phyloP scores from a whole-genome alignment of 164 flowering plant species.

The Annona squamosa region DNA sequence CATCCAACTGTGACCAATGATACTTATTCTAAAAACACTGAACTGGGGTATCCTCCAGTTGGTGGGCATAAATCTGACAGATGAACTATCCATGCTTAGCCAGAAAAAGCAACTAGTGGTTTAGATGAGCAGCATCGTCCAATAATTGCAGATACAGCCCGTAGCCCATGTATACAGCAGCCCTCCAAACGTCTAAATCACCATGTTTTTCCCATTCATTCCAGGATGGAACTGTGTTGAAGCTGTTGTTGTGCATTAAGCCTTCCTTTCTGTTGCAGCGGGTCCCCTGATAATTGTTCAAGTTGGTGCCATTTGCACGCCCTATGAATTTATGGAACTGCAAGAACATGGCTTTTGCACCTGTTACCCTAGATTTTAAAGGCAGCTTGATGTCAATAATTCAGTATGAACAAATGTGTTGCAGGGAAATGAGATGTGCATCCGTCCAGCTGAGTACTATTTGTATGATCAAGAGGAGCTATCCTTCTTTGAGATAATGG shows the following conservation, averaged over 20 bases:
- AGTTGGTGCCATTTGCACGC: too few relatives aligned
- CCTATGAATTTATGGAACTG: too few relatives aligned
- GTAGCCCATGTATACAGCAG: background rate
- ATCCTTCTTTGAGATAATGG: slow-evolving; percentile 67
- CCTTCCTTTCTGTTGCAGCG: background rate
- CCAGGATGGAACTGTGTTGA: background rate
- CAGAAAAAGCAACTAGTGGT: background rate
- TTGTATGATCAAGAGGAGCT: slow-evolving; percentile 80
- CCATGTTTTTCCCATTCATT: background rate
- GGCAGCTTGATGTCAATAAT: background rate
- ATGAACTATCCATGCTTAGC: background rate
- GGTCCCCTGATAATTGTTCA: too few relatives aligned
- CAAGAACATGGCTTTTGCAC: too few relatives aligned
- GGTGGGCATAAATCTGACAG: background rate
- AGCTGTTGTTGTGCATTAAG: background rate
- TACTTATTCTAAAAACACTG: too few relatives aligned
- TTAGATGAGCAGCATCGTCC: background rate
- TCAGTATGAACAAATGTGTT: background rate
- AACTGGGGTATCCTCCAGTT: background rate
- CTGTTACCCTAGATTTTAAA: background rate
- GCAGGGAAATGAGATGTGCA: slow-evolving; percentile 90
- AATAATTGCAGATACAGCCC: too few relatives aligned
- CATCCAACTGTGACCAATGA: too few relatives aligned
- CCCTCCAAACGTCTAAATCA: background rate
- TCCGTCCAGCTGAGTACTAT: slow-evolving; percentile 80